Evolutionary conservation across 2,329 filamentous ascomycete species (phyloP).

Genomic region (Colletotrichum musicola): DNA sequence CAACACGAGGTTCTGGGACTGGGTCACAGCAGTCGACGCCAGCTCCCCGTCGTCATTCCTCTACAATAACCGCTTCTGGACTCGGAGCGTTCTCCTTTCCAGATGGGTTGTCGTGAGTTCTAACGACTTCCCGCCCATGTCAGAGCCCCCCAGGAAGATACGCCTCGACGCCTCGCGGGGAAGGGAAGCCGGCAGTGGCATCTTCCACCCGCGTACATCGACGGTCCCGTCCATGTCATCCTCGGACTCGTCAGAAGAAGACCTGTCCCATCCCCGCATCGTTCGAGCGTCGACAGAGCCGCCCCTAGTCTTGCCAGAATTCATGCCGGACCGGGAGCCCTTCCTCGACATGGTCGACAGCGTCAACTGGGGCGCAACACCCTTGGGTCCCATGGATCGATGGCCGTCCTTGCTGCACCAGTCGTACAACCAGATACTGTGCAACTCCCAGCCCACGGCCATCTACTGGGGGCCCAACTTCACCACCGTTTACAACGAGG

Average conservation of each 20-base stretch:
- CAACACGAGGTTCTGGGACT: slow-evolving; percentile 54
- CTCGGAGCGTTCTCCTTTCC: slow-evolving; percentile 49
- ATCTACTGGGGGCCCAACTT: slow-evolving; percentile 75
- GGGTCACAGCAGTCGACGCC: slow-evolving; percentile 48
- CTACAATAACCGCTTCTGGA: slow-evolving; percentile 52
- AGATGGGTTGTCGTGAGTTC: slow-evolving; percentile 55
- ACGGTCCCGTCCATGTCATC: slow-evolving; percentile 12
- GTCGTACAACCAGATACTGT: slow-evolving; percentile 57
- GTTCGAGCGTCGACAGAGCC: slow-evolving; percentile 49
- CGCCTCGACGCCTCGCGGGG: slow-evolving; percentile 44
- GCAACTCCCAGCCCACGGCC: slow-evolving; percentile 63
- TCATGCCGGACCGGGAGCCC: slow-evolving; percentile 51
- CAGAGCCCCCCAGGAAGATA: slow-evolving; percentile 49
- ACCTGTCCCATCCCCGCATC: slow-evolving; percentile 41
- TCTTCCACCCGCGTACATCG: slow-evolving; percentile 9
- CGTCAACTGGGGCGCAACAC: slow-evolving; percentile 61
- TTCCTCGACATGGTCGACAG: slow-evolving; percentile 56
- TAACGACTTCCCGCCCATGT: slow-evolving; percentile 50
- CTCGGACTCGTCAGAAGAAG: slow-evolving; percentile 20
- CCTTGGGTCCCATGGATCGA: slow-evolving; percentile 58
- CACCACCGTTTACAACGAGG: slow-evolving; percentile 76
- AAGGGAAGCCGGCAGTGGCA: slow-evolving; percentile 30
- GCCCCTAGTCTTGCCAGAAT: slow-evolving; percentile 49
- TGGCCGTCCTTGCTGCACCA: slow-evolving; percentile 64
- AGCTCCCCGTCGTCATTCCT: slow-evolving; percentile 45